Base-by-base conservation (phyloP, 441 rosid genomes). In the Arabidopsis hybrid region DNA sequence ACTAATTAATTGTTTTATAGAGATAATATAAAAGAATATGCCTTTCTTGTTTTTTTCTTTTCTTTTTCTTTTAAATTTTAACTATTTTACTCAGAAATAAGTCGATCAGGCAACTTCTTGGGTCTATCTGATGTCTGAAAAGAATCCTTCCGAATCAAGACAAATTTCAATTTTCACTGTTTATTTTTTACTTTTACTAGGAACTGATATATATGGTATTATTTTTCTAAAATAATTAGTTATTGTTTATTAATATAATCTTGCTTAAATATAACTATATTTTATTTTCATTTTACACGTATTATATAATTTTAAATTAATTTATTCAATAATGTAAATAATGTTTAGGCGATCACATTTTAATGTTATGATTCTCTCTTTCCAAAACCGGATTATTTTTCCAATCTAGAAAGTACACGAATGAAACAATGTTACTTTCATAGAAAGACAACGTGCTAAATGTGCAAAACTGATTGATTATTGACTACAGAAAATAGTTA, bases 161-260 rank as follows among this genome's bases (percentile, higher is more conserved):
- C 57, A 59, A 60, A 42, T 31, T 75, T 62, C 36, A 74, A 59
- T 67, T 31, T 75, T 62, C 29, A 74, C 67, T 74, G 45, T 31
- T 56, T 38, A 0, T 0, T 14, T 38, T 72, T 72, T 52, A 34
- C 34, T 11, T 49, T 35, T 21, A 38, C 29, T 67, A 3, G 6
- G 11, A 13, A 21, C 13, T 29, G 3, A 1, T 13, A 13, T 12
- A 13, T 12, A 55, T 21, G 17, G 6, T 55, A 31, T 55, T 55
- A 2, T 2, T 52, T 26, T 53, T 11, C 0, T 0, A 26, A 26
- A 26, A 29, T 12, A 18, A 8, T 10, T 0, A 1, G 10, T 0
- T 50, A 18, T 50, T 4, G 2, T 52, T 21, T 12, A 31, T 12
- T 31, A 7, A 5, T 7, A 53, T 55, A 13, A 12, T 43, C 16